A percentile compares a stretch with the other conserved stretches of the same genome.
Evolutionary conservation across 306 rosid species (phyloP).

Genomic region (Cyamopsis tetragonoloba): DNA sequence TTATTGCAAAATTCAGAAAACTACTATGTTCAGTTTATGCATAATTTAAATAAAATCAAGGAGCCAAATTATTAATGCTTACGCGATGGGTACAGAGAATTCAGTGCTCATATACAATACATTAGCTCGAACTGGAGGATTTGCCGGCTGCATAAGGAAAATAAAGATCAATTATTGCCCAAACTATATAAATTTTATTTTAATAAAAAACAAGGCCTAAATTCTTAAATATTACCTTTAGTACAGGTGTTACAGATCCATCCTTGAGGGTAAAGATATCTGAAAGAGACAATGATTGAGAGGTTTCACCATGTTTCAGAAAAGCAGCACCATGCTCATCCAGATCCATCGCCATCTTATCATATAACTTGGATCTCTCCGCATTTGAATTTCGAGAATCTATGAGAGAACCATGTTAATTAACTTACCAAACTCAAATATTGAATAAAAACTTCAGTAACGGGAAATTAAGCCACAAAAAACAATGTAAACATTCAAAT

Average conservation of each 20-base stretch:
- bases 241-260: constrained; percentile 71
- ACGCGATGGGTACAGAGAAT: constrained; percentile 73
- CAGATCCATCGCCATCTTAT: constrained; percentile 73
- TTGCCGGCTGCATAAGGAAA: constrained; percentile 59
- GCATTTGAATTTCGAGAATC: constrained; percentile 36
- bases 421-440: constrained; percentile 1
- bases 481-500: neutral
- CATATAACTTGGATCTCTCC: constrained; percentile 71
- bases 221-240: constrained; percentile 48
- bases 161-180: constrained; percentile 31
- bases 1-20: neutral
- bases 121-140: constrained; percentile 93
- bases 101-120: constrained; percentile 69
- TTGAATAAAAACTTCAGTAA: constrained; percentile 6
- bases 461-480: neutral
- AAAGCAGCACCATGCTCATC: constrained; percentile 78
- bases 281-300: constrained; percentile 87
- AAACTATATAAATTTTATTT: too few species aligned
- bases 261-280: constrained; percentile 69
- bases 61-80: constrained; percentile 20
- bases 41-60: neutral
- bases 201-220: neutral
- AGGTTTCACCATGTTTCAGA: constrained; percentile 75
- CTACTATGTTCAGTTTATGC: neutral
- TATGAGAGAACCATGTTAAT: constrained; percentile 27